Percentiles rank a stretch among this genome's conserved stretches.
Conservation (phyloP, 2,329 filamentous ascomycete genomes). For the Zymoseptoria passerinii region DNA sequence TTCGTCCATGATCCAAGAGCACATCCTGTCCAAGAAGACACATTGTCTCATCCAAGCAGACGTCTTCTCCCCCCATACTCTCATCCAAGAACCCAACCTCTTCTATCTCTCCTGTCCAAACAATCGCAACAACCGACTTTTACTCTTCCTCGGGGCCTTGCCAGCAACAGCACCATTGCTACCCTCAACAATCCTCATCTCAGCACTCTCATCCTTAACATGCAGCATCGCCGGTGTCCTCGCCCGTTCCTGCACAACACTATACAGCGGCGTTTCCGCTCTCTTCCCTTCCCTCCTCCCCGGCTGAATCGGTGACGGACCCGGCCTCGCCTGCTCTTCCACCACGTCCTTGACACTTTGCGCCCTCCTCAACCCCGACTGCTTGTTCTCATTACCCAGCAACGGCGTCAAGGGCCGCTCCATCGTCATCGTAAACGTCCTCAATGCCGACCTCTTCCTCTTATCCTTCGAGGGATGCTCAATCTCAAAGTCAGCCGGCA, state of each 20-base stretch:
- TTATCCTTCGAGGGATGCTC: constrained; percentile 12
- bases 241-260: constrained; percentile 15
- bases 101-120: constrained; percentile 12
- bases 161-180: neutral
- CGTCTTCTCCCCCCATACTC: neutral
- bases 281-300: neutral
- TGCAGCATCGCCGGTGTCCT: constrained; percentile 13
- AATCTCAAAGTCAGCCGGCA: constrained; percentile 43
- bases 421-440: constrained; percentile 28
- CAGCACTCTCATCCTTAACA: constrained; percentile 5
- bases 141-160: constrained; percentile 7
- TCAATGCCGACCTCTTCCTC: constrained; percentile 21
- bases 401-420: constrained; percentile 29
- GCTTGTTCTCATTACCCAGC: constrained; percentile 18
- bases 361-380: constrained; percentile 19
- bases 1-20: neutral
- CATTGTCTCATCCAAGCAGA: neutral
- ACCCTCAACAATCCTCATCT: neutral
- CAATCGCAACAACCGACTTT: constrained; percentile 21
- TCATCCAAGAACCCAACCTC: neutral
- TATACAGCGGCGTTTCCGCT: constrained; percentile 14
- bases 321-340: constrained; percentile 1
- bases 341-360: constrained; percentile 23
- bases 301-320: constrained; percentile 3
- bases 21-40: neutral